Base-by-base conservation (phyloP, 2,329 filamentous ascomycete genomes). In the Cryphonectria radicalis region DNA sequence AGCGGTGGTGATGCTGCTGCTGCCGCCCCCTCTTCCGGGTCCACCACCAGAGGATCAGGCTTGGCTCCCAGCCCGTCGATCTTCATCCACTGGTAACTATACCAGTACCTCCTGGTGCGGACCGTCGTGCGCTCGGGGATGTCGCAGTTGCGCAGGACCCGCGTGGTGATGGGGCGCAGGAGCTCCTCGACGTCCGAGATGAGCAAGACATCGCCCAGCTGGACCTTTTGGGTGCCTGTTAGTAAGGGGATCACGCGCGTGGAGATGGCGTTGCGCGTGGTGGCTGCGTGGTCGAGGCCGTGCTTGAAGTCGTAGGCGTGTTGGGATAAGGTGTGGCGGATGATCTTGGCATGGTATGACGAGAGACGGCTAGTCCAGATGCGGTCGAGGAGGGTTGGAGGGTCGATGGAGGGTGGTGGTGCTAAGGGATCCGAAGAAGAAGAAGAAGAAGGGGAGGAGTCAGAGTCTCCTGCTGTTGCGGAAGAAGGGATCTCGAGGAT, bases 141-240 rank as follows among this genome's bases (percentile, higher is more conserved):
- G n/a, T 74, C 69, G 73, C 81, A 83, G 70, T 81, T 80, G 40
- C 81, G 76, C 42, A 83, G 73, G 1, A 79, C 60, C 63, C 76
- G 75, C 40, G 82, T 67, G 2, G 79, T 75, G 19, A 76, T 77
- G 1, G 83, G 82, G 8, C 80, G 78, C 17, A 79, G 76, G 40
- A 86, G 80, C 77, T 86, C 84, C 76, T 86, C 83, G 35, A 85
- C 79, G 74, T 86, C 84, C 43, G 81, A 80, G 11, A 85, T 97
- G 50, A 86, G 72, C 17, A 86, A 76, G 7, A 84, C 81, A 73
- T 86, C 84, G 50, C 78, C 73, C 14, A 77, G 72, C 2, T 77
- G 74, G 50, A 80, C 77, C 68, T 77, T 75, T 67, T 79, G 73
- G 6, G 76, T 76, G 37, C 78, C 80, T 3, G 78, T 64, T 6